Conservation (phyloP, 306 rosid species). For the Malus asiatica region DNA sequence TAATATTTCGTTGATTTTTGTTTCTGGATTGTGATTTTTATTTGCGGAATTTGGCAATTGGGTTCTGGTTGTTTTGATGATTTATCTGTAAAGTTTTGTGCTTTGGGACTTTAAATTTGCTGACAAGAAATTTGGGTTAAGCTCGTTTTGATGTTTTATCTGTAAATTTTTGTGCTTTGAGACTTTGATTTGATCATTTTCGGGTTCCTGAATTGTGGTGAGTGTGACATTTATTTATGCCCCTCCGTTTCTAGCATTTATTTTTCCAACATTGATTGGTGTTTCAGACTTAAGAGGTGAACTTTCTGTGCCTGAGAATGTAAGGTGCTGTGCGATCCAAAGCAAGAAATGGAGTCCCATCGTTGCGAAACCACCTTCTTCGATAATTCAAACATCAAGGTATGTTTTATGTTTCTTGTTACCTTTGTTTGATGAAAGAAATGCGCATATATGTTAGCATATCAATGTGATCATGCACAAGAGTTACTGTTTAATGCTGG, state of each 20-base stretch:
- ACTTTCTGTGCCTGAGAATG: slow-evolving; percentile 29
- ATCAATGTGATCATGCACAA: background rate
- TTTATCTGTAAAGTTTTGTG: background rate
- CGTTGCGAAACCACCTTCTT: slow-evolving; percentile 20
- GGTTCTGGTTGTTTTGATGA: background rate
- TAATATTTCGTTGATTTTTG: background rate
- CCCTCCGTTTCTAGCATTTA: background rate
- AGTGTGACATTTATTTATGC: background rate
- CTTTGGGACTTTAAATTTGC: background rate
- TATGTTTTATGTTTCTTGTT: slow-evolving; percentile 1
- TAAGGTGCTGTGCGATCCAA: slow-evolving; percentile 29
- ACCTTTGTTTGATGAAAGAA: background rate
- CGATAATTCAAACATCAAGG: slow-evolving; percentile 32
- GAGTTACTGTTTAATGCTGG: background rate
- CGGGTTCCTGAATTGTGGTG: background rate
- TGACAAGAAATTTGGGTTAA: background rate
- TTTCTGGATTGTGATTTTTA: background rate
- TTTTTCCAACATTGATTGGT: background rate
- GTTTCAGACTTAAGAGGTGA: slow-evolving; percentile 34
- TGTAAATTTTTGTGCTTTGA: background rate
- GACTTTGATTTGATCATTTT: background rate
- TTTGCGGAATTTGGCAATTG: background rate
- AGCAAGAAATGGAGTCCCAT: slow-evolving; percentile 34
- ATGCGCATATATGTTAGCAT: background rate
- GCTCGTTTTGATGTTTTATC: background rate